A percentile compares a stretch with the other conserved stretches of the same genome.
Evolutionary conservation across 305 asterid genomes (phyloP).

Genomic region (Fraxinus nigra): DNA sequence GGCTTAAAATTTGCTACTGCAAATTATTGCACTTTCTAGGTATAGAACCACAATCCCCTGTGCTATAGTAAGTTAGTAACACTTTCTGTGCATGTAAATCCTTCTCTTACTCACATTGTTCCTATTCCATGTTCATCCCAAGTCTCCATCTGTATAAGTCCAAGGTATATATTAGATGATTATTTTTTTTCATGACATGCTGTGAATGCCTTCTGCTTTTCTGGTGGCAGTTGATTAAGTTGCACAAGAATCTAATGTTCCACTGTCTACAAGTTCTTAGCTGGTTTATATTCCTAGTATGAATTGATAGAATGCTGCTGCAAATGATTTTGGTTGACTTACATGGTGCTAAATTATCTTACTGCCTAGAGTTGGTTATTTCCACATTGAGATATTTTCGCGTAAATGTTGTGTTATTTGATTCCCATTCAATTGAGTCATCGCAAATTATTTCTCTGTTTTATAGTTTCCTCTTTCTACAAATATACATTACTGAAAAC

Average conservation of each 20-base stretch:
- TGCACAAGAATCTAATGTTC: not conserved
- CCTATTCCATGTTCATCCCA: not conserved
- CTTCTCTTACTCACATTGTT: not conserved
- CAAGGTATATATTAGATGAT: not conserved
- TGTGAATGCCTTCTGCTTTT: not conserved
- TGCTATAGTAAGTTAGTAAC: not conserved
- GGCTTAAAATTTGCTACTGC: constrained; percentile 1
- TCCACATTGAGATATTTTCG: not conserved
- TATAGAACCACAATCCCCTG: constrained; percentile 1
- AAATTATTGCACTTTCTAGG: not conserved
- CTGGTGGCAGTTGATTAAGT: constrained; percentile 9
- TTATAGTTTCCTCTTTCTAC: not conserved
- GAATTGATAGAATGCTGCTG: not conserved
- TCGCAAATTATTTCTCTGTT: not conserved
- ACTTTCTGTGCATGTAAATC: not conserved
- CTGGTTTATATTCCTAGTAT: not conserved
- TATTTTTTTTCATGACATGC: not conserved
- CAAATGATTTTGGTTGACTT: not conserved
- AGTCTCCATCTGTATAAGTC: not conserved
- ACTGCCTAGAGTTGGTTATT: constrained; percentile 1
- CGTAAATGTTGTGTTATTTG: constrained; percentile 11
- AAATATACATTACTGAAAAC: not conserved
- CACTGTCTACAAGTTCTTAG: not conserved
- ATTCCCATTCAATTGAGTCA: not conserved
- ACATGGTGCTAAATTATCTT: constrained; percentile 5